Conservation (phyloP, 139 green algal species). For the Chlorella sp. region DNA sequence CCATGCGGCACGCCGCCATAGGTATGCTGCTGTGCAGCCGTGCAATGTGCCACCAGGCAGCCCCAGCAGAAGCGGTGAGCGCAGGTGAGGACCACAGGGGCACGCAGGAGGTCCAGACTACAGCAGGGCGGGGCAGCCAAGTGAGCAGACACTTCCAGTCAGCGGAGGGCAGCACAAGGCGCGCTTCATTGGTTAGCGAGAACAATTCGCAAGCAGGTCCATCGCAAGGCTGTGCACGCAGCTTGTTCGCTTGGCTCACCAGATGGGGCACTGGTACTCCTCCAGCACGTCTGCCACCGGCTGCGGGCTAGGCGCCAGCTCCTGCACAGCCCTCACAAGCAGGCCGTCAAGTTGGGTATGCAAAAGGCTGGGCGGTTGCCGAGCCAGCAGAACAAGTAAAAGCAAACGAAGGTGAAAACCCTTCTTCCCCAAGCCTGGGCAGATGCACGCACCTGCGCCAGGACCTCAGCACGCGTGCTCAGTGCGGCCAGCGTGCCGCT, state of each 20-base stretch:
- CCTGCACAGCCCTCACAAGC: conserved; percentile 8
- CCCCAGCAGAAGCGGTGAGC: conserved; percentile 90
- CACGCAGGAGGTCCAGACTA: conserved; percentile 59
- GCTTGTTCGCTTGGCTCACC: conserved; percentile 21
- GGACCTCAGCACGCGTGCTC: conserved; percentile 73
- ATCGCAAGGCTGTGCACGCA: no score
- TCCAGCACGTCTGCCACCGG: conserved; percentile 36
- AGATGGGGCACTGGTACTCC: conserved; percentile 87
- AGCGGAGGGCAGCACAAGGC: no score
- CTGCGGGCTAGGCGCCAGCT: not conserved
- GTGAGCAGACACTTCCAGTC: no score
- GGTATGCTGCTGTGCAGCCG: not conserved
- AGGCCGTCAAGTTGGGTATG: not conserved
- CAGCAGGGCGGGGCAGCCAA: not conserved
- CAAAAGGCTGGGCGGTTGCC: no score
- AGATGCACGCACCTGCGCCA: conserved; percentile 31
- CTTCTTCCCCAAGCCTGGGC: not conserved
- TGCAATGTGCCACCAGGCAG: conserved; percentile 73
- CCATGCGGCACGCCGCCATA: not conserved
- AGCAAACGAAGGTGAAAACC: no score
- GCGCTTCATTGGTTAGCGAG: no score
- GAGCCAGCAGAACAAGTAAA: no score
- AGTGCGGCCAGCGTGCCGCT: conserved; percentile 73
- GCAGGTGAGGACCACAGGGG: conserved; percentile 88
- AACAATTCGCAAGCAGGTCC: no score